phyloP scores from a whole-genome alignment of 306 rosid genomes.

The Prunus fruticosa region DNA sequence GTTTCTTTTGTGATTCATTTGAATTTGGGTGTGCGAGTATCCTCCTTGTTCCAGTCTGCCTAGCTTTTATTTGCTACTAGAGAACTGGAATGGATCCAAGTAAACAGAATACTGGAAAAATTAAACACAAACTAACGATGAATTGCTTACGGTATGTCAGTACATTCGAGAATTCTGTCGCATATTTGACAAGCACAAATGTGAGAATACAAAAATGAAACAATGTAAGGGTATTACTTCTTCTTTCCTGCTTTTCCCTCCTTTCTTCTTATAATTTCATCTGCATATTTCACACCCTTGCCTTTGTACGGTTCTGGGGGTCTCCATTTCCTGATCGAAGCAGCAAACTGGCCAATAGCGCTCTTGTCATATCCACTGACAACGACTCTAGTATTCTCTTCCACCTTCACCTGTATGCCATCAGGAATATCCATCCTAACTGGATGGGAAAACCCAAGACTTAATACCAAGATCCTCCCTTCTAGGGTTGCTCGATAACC shows the following conservation, averaged over 20 bases:
- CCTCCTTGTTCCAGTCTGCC: no score
- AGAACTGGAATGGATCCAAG: no score
- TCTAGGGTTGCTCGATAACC: constrained; percentile 92
- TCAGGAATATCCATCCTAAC: constrained; percentile 78
- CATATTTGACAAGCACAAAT: no score
- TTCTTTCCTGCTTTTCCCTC: constrained; percentile 97
- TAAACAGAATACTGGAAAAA: no score
- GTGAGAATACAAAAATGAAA: no score
- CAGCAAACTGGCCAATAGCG: constrained; percentile 90
- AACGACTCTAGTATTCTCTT: constrained; percentile 78
- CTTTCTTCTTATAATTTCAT: constrained; percentile 83
- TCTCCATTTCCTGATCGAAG: constrained; percentile 85
- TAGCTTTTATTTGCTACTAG: no score
- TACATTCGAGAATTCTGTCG: no score
- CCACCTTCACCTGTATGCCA: constrained; percentile 82
- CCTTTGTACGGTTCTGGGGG: constrained; percentile 99
- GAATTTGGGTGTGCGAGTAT: no score
- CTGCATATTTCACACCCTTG: constrained; percentile 95
- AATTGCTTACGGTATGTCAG: no score
- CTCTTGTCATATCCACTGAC: constrained; percentile 86
- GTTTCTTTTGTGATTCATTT: no score
- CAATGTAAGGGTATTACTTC: background rate
- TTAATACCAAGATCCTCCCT: constrained; percentile 71
- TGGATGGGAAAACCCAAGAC: constrained; percentile 98
- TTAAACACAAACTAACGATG: no score